Evolutionary conservation across 768 basidiomycete species (phyloP), one percentile per base, ranked within the genome.

Genomic region (Terana coerulea): DNA sequence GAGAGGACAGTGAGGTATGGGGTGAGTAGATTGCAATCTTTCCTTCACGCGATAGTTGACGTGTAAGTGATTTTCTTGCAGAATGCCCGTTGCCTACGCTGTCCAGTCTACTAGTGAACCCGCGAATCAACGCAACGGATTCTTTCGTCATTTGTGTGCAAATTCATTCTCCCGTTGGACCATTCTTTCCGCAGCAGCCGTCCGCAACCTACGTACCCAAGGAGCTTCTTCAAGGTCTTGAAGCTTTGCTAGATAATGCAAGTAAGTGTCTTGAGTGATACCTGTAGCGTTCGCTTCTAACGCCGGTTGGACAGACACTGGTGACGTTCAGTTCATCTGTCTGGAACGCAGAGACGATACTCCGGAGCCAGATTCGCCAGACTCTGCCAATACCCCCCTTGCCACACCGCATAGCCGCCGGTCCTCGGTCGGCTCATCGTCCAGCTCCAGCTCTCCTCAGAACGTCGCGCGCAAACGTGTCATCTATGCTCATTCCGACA

Each of bases 401-500:
- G 26, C 45, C 17, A 34, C 30, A 10, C 30, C 74, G 12, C 58
- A 62, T 12, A 68, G 64, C 39, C 66, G 62, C 29, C 64, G 70
- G 1, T 69, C 73, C 3, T 71, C 77, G 2, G 75, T 77, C 0
- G 64, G 67, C 1, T 75, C 78, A 0, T 67, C 73, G 0, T 74
- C 76, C 52, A 63, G 70, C 5, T 45, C 72, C 29, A 22, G 30
- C 2, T 10, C 21, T 3, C 31, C 45, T 22, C 74, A 72, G 19
- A 75, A 71, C 1, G 75, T 76, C 2, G 86, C 83, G 7, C 77
- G 89, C 9, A 91, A 89, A 62, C 76, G 88, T 31, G 65, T 83
- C 29, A 78, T 91, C 33, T 91, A 87, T 61, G 88, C 87, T 1
- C 88, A 91, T 62, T 84, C 84, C 6, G 86, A 88, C 58, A 86